Evolutionary conservation across 169 alveolate species (phyloP).

Genomic region (Plasmodium reichenowi): DNA sequence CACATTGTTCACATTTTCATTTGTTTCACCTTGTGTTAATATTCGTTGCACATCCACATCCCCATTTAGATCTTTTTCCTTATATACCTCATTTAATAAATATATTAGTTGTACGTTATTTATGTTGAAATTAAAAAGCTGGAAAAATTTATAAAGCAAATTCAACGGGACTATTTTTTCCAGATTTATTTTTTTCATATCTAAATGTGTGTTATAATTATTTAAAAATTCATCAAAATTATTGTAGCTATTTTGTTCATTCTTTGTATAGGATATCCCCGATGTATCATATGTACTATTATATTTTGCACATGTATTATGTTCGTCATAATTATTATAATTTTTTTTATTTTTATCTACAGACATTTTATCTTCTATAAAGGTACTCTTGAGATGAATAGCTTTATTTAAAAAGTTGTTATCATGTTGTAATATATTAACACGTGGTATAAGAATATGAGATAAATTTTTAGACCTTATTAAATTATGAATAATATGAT

Average conservation of each 20-base stretch:
- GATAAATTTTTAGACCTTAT: slow-evolving; percentile 38
- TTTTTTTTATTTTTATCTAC: neutral
- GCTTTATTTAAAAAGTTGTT: slow-evolving; percentile 59
- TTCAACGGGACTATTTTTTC: slow-evolving; percentile 57
- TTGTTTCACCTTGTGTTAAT: neutral
- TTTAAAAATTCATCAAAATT: slow-evolving; percentile 43
- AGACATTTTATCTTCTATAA: neutral
- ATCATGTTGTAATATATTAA: slow-evolving; percentile 53
- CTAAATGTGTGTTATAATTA: slow-evolving; percentile 21
- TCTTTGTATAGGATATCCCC: neutral
- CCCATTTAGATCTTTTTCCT: slow-evolving; percentile 31
- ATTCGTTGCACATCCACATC: neutral
- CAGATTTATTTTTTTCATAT: slow-evolving; percentile 39
- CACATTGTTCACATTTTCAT: neutral
- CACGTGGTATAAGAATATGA: slow-evolving; percentile 33
- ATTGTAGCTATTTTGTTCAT: neutral
- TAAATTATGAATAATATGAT: slow-evolving; percentile 19
- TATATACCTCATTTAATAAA: slow-evolving; percentile 47
- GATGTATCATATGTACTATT: neutral
- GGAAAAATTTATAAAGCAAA: slow-evolving; percentile 63
- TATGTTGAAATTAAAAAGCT: slow-evolving; percentile 59
- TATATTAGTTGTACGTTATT: slow-evolving; percentile 47
- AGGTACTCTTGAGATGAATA: neutral
- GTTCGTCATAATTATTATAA: neutral
- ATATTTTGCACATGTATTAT: neutral